phyloP scores from a whole-genome alignment of 306 rosid species.

The Vicia faba region DNA sequence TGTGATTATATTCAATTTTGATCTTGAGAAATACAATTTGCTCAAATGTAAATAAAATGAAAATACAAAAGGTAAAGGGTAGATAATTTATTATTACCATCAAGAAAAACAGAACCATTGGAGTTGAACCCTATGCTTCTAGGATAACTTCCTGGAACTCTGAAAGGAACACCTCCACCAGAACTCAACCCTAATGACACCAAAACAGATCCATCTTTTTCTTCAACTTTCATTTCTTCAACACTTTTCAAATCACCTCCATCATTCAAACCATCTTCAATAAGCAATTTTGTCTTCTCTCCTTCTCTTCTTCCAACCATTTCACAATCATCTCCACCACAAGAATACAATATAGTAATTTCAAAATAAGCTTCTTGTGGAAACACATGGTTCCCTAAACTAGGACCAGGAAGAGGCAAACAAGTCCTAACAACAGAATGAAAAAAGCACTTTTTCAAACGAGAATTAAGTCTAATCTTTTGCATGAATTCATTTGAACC shows the following conservation, averaged over 20 bases:
- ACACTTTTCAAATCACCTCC: conserved; percentile 40
- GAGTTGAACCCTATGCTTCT: conserved; percentile 92
- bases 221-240: conserved; percentile 54
- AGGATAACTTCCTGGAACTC: conserved; percentile 69
- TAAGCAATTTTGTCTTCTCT: conserved; percentile 70
- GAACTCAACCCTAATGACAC: conserved; percentile 72
- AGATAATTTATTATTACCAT: conserved; percentile 57
- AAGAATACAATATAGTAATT: conserved; percentile 56
- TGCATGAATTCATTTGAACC: conserved; percentile 87
- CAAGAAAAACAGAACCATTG: conserved; percentile 78
- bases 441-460: conserved; percentile 44
- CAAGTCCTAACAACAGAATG: conserved; percentile 60
- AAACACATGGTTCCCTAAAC: conserved; percentile 67
- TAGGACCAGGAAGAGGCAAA: conserved; percentile 90
- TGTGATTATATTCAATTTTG: too few relatives aligned
- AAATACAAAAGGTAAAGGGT: background rate
- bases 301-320: conserved; percentile 51
- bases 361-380: conserved; percentile 97
- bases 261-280: conserved; percentile 47
- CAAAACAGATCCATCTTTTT: conserved; percentile 50
- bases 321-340: conserved; percentile 35
- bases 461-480: conserved; percentile 80
- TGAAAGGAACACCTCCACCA: conserved; percentile 58
- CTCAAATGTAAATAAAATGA: conserved; percentile 27
- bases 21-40: background rate